phyloP scores from a whole-genome alignment of 495 filamentous ascomycete species.

The Tuber umbilicatum region DNA sequence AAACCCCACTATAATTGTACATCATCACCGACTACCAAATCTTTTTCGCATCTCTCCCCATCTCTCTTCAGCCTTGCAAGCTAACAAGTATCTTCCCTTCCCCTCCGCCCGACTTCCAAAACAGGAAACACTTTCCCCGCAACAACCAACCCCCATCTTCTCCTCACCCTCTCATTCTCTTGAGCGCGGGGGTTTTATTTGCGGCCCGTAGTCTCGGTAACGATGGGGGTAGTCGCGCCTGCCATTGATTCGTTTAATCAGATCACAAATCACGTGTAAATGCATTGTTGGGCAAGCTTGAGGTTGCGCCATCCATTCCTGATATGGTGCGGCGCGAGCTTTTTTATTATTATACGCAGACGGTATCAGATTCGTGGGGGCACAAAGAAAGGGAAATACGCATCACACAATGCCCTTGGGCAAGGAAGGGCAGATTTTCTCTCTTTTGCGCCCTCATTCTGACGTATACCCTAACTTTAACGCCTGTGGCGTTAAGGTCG shows the following conservation, averaged over 20 bases:
- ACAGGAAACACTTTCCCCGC: background rate
- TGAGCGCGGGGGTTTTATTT: background rate
- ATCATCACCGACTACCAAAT: background rate
- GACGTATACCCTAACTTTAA: background rate
- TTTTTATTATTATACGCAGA: background rate
- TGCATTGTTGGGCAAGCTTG: background rate
- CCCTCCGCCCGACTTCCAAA: background rate
- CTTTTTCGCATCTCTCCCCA: background rate
- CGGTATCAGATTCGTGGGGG: background rate
- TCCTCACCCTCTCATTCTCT: background rate
- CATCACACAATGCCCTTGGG: background rate
- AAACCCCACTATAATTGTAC: background rate
- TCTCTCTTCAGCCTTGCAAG: no score
- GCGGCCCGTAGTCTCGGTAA: background rate
- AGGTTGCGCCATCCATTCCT: background rate
- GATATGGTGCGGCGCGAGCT: background rate
- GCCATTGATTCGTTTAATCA: background rate
- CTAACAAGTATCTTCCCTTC: no score
- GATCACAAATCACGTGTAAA: constrained; percentile 2
- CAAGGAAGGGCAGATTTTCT: background rate
- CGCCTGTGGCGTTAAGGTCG: background rate
- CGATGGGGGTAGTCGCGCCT: background rate
- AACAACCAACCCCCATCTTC: background rate
- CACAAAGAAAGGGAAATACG: background rate
- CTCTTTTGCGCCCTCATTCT: background rate